These are phyloP conservation scores for Lindgomyces ingoldianus DNA, from an alignment of 495 filamentous ascomycete species.

Conservation along the genomic window DNA sequence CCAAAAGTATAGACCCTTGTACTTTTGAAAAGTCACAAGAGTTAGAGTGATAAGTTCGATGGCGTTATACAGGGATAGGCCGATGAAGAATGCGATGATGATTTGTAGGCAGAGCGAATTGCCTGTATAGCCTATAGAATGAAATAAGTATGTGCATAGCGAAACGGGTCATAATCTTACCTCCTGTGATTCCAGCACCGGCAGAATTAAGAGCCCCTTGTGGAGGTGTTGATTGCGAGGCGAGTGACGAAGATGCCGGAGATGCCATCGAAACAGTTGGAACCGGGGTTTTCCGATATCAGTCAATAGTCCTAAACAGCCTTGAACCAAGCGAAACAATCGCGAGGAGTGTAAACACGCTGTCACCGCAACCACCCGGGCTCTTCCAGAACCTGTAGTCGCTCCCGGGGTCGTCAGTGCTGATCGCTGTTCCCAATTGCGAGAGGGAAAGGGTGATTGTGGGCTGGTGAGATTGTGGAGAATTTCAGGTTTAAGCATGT, in stretches of 20 bases:
- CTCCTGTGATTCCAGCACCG: slow-evolving; percentile 23
- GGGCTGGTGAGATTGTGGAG: background rate
- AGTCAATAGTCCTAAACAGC: background rate
- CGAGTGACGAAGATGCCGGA: background rate
- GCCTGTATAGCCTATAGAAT: slow-evolving; percentile 22
- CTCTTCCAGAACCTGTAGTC: background rate
- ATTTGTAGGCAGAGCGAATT: slow-evolving; percentile 19
- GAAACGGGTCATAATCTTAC: no score
- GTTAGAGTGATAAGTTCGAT: slow-evolving; percentile 49
- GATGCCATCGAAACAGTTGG: background rate
- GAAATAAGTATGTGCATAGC: background rate
- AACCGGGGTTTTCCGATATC: background rate
- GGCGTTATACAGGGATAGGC: slow-evolving; percentile 50
- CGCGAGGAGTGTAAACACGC: background rate
- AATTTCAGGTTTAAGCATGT: background rate
- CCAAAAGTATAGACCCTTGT: slow-evolving; percentile 50
- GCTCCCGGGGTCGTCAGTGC: background rate
- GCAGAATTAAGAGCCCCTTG: slow-evolving; percentile 17
- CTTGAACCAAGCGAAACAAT: background rate
- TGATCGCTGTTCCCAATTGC: background rate
- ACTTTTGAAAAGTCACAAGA: slow-evolving; percentile 46
- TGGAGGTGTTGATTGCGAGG: slow-evolving; percentile 7
- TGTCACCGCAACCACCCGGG: background rate
- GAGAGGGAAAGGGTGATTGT: background rate
- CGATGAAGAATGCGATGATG: slow-evolving; percentile 39